phyloP scores from a whole-genome alignment of 2,329 filamentous ascomycete species.

The Aspergillus cejpii region DNA sequence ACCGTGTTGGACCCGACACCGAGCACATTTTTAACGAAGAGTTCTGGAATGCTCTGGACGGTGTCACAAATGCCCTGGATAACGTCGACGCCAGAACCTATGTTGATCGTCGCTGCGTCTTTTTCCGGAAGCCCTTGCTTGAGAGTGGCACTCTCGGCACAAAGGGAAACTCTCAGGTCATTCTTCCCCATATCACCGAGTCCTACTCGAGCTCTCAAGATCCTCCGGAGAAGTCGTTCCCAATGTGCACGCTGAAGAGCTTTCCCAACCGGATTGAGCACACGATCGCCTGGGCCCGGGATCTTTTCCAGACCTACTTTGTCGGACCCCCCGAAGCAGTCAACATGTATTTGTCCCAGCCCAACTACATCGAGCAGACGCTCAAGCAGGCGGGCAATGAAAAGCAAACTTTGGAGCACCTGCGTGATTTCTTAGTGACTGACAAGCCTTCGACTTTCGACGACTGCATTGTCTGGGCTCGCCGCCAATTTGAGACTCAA shows the following conservation, averaged over 20 bases:
- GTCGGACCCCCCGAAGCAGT: conserved; percentile 89
- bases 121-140: conserved; percentile 93
- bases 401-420: conserved; percentile 83
- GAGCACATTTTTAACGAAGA: conserved; percentile 90
- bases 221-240: conserved; percentile 96
- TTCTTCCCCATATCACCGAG: conserved; percentile 84
- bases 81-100: conserved; percentile 97
- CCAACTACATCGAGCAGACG: conserved; percentile 79
- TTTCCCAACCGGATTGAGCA: conserved; percentile 99
- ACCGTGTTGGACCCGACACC: conserved; percentile 84
- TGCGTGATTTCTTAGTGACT: conserved; percentile 82
- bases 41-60: conserved; percentile 83
- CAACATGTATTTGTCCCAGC: conserved; percentile 86
- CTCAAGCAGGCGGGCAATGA: conserved; percentile 92
- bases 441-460: conserved; percentile 90
- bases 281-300: conserved; percentile 95
- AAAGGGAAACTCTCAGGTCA: conserved; percentile 96
- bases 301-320: conserved; percentile 90
- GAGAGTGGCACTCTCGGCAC: conserved; percentile 98
- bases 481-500: conserved; percentile 88
- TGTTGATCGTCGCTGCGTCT: conserved; percentile 90
- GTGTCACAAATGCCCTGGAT: conserved; percentile 93
- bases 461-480: conserved; percentile 94
- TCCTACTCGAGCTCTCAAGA: conserved; percentile 97
- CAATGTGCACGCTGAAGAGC: conserved; percentile 94